Evolutionary conservation across 2,329 filamentous ascomycete species (phyloP), one percentile per base, ranked within the genome.

Genomic region (Chrysoporthe puriensis): DNA sequence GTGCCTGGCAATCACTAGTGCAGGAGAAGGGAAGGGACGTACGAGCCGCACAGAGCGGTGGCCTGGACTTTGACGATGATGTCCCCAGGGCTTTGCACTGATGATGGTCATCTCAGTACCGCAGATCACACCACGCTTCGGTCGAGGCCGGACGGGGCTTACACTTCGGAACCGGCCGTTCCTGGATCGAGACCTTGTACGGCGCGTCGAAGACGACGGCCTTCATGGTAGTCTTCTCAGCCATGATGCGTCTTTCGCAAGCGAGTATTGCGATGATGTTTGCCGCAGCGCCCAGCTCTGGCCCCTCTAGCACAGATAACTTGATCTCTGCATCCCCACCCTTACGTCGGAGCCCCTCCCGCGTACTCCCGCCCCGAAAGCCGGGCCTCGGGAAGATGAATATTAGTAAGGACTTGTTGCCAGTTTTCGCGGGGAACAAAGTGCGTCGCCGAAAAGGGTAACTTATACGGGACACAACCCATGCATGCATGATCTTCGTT

Each of bases 21-120:
- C 9, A 32, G 43, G 42, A 50, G n/a, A 68, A 59, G 61, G 40
- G 50, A 58, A 50, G 68, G 36, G n/a, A 82, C 87, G 75, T 81
- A 94, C 92, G 91, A 95, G 76, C 94, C 94, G 77, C 94, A 97
- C 43, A 97, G 85, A 18, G 93, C 94, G 36, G 93, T 92, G 73
- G 92, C 91, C 69, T 88, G 85, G 26, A 97, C 92, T 77, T 93
- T 94, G 75, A 97, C 88, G 72, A 97, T 89, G 67, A 95, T 86
- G 76, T 97, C 94, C 66, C 84, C 86, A 6, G 87, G 84, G 68
- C 92, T 84, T 73, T 90, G 83, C 71, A 97, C 84, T 86, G 54
- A 7, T 63, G 62, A 64, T 48, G 18, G 2, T n/a, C 54, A 43
- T 40, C 62, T 72, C 68, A 74, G 66, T 70, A 72, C 56, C 42